Base-by-base conservation (phyloP, 2,329 filamentous ascomycete genomes). In the Trichoderma atroviride region DNA sequence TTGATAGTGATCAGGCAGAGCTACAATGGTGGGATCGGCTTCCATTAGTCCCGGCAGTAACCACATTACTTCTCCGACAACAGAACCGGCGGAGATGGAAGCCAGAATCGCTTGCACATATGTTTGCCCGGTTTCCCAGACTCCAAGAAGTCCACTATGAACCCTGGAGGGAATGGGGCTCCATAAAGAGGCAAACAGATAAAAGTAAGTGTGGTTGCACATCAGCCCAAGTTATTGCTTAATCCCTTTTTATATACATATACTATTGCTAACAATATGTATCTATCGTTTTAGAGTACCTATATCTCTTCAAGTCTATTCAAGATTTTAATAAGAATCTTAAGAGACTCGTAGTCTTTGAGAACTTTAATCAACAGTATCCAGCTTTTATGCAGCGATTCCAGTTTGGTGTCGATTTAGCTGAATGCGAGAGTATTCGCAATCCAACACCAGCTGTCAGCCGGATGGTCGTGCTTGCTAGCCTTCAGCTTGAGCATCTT, bases 91-190 rank as follows among this genome's bases (percentile, higher is more conserved):
- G 75, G 58, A 69, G 74, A 71, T 78, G 75, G 75, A 76, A 73
- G 65, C 74, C 75, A 43, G 40, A 31, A 22, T 66, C 74, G 62
- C 72, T 79, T 33, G 70, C 70, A 72, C 70, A 75, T 62, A 78
- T 79, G 71, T 73, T 78, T 74, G 69, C 74, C 56, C 75, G 74
- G 72, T 73, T 79, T 69, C 75, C 77, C 53, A 74, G 71, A 70
- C 74, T 81, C 68, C 73, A 76, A 71, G 75, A 80, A 73, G 69
- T 81, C 69, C 73, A 77, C 70, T 81, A 78, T 72, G 77, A 80
- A 73, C 78, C 78, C 69, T 79, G 77, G 77, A 77, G 75, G 64
- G 74, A 78, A 72, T 78, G 73, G 73, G 19, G 19, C 11, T 35
- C 13, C 9, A 55, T 57, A n/a, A 16, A 63, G 47, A 10, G 5